Conservation (phyloP, 2,329 filamentous ascomycete genomes). For the Verticillium longisporum region DNA sequence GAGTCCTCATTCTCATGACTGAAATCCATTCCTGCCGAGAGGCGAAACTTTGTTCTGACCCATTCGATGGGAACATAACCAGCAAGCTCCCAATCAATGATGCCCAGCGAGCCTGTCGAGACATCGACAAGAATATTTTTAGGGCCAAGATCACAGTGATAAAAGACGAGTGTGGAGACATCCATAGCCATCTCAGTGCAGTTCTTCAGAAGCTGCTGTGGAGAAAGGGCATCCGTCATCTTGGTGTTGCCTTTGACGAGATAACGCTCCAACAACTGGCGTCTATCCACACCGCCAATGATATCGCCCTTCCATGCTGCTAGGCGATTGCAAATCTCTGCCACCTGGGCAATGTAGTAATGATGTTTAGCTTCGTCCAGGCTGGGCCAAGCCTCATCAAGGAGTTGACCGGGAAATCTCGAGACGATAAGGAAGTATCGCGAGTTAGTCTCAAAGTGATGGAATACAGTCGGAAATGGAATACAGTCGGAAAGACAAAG, state of each 20-base stretch:
- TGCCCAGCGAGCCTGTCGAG: slow-evolving; percentile 7
- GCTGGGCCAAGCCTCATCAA: not conserved
- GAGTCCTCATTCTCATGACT: no score
- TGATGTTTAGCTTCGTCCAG: not conserved
- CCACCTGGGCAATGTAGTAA: not conserved
- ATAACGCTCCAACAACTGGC: slow-evolving; percentile 7
- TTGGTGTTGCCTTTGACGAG: slow-evolving; percentile 7
- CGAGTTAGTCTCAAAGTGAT: not conserved
- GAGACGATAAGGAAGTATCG: not conserved
- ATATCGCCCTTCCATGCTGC: not conserved
- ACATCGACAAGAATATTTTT: slow-evolving; percentile 3
- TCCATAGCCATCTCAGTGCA: slow-evolving; percentile 12
- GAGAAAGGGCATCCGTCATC: slow-evolving; percentile 8
- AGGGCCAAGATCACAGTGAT: slow-evolving; percentile 11
- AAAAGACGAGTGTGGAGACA: slow-evolving; percentile 11
- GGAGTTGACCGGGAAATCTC: not conserved
- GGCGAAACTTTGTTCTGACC: no score
- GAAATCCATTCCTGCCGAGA: no score
- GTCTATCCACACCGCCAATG: not conserved
- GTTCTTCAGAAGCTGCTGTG: slow-evolving; percentile 7
- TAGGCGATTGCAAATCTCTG: not conserved
- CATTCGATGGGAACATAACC: slow-evolving; percentile 12
- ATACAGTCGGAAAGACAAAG: not conserved
- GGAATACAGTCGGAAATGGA: no score
- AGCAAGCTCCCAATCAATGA: slow-evolving; percentile 14